Conservation (phyloP, 805 yeast species). For the Candida xyloterini region DNA sequence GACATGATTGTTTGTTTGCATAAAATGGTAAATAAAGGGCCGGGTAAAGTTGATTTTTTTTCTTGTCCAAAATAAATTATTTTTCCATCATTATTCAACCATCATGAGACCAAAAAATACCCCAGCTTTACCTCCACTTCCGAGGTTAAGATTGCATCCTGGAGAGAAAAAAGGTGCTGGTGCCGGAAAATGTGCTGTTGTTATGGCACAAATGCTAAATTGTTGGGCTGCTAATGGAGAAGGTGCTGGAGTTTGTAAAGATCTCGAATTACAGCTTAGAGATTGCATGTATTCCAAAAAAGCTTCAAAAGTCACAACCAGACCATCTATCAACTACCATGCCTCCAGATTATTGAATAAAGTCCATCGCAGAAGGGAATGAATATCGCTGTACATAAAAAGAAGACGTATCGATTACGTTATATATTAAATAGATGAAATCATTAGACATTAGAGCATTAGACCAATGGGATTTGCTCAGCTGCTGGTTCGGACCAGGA, state of each 20-base stretch:
- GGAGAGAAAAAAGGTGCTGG: slow-evolving; percentile 43
- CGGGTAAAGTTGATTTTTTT: slow-evolving; percentile 9
- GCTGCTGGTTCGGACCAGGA: slow-evolving; percentile 25
- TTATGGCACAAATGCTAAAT: slow-evolving; percentile 81
- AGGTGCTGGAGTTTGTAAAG: slow-evolving; percentile 64
- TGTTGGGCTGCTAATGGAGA: slow-evolving; percentile 98
- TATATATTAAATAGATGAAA: background rate
- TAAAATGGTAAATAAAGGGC: background rate
- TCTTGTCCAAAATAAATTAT: background rate
- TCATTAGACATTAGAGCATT: background rate
- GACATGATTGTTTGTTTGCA: slow-evolving; percentile 4
- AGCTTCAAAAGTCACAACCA: slow-evolving; percentile 35
- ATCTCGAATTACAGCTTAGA: slow-evolving; percentile 67
- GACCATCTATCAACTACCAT: slow-evolving; percentile 52
- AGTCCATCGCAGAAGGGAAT: slow-evolving; percentile 39
- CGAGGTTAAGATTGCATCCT: slow-evolving; percentile 68
- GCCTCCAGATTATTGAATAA: slow-evolving; percentile 55
- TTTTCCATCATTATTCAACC: slow-evolving; percentile 1
- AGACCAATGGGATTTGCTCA: slow-evolving; percentile 18
- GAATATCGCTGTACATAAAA: slow-evolving; percentile 15
- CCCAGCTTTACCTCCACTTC: slow-evolving; percentile 61
- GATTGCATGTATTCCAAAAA: slow-evolving; percentile 58
- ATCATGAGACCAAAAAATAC: slow-evolving; percentile 22
- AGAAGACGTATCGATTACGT: slow-evolving; percentile 1
- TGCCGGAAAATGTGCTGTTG: slow-evolving; percentile 70